Conservation (phyloP, 164 flowering plant genomes). For the Sedum album region DNA sequence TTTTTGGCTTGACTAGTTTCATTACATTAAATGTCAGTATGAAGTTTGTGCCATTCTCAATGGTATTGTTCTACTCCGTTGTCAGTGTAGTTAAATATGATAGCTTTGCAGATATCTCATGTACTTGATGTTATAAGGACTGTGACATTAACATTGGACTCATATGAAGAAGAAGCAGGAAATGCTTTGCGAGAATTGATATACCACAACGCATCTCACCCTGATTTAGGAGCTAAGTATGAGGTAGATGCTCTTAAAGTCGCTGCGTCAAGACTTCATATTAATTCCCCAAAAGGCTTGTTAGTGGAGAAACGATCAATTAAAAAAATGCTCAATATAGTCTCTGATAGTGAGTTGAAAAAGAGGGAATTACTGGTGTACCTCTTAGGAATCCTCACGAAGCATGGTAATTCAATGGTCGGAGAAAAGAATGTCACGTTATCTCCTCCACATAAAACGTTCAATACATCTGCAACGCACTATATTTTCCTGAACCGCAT, state of each 20-base stretch:
- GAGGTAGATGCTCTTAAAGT: constrained; percentile 39
- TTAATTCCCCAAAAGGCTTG: constrained; percentile 48
- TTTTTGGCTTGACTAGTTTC: too few relatives aligned
- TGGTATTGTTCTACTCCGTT: neutral
- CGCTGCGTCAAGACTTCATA: constrained; percentile 44
- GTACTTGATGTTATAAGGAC: constrained; percentile 46
- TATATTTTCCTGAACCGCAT: neutral
- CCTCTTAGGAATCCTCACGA: constrained; percentile 45
- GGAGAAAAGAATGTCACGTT: constrained; percentile 20
- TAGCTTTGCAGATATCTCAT: constrained; percentile 51
- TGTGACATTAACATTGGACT: constrained; percentile 42
- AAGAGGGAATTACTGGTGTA: constrained; percentile 44
- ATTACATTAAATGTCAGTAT: neutral
- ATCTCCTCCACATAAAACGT: constrained; percentile 13
- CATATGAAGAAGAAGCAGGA: constrained; percentile 69
- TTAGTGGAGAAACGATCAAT: constrained; percentile 67
- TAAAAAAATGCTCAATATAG: constrained; percentile 39
- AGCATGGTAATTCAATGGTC: constrained; percentile 32
- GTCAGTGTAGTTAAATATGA: neutral
- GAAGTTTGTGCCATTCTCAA: neutral
- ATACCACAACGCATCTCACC: constrained; percentile 21
- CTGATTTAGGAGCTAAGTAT: constrained; percentile 28
- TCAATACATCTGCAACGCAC: constrained; percentile 7
- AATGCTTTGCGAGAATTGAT: constrained; percentile 43
- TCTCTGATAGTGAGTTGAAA: constrained; percentile 26